Base-by-base conservation (phyloP, 2,329 filamentous ascomycete genomes). In the Pseudodiploospora longispora region DNA sequence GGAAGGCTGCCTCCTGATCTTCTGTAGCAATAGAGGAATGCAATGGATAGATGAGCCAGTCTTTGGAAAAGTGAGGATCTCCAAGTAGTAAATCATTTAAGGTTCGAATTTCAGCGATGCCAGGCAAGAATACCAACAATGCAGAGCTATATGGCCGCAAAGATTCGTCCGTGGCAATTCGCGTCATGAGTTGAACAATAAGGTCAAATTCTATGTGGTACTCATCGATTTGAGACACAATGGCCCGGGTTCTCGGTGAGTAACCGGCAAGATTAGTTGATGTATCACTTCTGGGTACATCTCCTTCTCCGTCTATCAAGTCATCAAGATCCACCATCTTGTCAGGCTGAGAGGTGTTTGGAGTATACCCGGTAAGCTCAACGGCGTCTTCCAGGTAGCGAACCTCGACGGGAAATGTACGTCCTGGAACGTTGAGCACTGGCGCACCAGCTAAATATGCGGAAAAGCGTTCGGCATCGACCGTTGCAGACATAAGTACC, bases 1-100 rank as follows among this genome's bases (percentile, higher is more conserved):
- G 70, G 60, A 98, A 98, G 0, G 93, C 93, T 31, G 85, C 83
- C 64, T 98, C 91, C 61, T 98, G 93, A 49, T 98, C 93, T 56
- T 97, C 91, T 38, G 86, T 96, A 8, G 91, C 89, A 54, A 98
- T 96, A 0, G 86, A 88, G 0, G 93, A 97, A 61, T 98, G 93
- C 32, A 98, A 73, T 9, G 89, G 85, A 61, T 95, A 90, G 1
- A 98, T 74, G 43, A 87, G 76, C 90, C 91, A 98, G 44, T 81
- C 76, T 33, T 75, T 74, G 31, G 78, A 71, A 62, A 97, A 96
- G 3, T 76, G 75, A 1, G 82, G 80, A 55, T 95, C 83, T 1
- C 87, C 82, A 4, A 84, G 67, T 3, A 98, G 72, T 62, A 93
- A 79, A 57, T 95, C 89, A 60, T 96, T 93, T 37, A 98, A 69